Evolutionary conservation across 2,329 filamentous ascomycete species (phyloP).

Genomic region (Cercospora zeina): DNA sequence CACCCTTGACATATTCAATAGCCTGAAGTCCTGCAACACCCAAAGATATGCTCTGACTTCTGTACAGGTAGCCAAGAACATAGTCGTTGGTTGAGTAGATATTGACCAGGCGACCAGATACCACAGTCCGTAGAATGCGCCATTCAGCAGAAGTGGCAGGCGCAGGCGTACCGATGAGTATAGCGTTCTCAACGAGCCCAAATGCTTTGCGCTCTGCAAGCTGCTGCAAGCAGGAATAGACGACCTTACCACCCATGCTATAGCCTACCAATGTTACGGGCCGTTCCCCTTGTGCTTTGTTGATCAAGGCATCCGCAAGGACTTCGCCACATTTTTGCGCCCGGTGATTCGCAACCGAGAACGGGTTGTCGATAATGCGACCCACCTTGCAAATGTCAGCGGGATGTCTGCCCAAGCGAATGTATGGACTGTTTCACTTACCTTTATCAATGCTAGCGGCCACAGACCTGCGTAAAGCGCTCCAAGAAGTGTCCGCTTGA

Average conservation of each 20-base stretch:
- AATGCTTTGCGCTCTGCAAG: conserved; percentile 78
- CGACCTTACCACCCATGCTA: conserved; percentile 55
- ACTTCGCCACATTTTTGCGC: conserved; percentile 45
- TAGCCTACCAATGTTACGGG: conserved; percentile 46
- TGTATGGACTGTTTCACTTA: neutral
- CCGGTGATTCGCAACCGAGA: conserved; percentile 43
- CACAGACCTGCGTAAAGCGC: conserved; percentile 51
- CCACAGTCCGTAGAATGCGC: conserved; percentile 73
- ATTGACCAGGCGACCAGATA: conserved; percentile 80
- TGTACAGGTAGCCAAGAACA: conserved; percentile 82
- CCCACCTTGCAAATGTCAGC: conserved; percentile 34
- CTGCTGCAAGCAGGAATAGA: conserved; percentile 76
- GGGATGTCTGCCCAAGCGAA: neutral
- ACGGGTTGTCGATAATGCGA: conserved; percentile 46
- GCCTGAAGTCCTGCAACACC: conserved; percentile 82
- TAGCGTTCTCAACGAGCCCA: conserved; percentile 78
- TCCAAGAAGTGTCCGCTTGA: conserved; percentile 60
- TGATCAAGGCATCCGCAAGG: conserved; percentile 46
- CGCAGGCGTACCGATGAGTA: conserved; percentile 78
- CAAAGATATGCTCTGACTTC: conserved; percentile 76
- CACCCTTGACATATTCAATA: conserved; percentile 65
- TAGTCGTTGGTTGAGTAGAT: conserved; percentile 86
- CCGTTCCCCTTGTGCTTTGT: conserved; percentile 46
- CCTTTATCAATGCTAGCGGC: conserved; percentile 51
- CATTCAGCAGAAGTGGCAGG: conserved; percentile 72